phyloP scores from a whole-genome alignment of 441 rosid species.

The Monsonia emarginata region DNA sequence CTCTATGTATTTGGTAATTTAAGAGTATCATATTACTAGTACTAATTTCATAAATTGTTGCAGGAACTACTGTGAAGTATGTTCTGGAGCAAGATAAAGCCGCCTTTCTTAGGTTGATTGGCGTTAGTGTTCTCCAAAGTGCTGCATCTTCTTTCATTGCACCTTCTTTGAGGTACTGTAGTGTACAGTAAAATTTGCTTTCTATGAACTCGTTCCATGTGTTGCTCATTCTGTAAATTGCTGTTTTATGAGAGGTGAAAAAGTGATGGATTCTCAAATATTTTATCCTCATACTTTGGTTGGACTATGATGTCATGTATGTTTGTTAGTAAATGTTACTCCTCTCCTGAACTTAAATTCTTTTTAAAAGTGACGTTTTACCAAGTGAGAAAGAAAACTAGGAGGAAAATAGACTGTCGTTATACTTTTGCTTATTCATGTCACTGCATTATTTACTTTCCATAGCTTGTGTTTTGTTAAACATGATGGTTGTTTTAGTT shows the following conservation, averaged over 20 bases:
- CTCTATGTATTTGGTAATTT: constrained; percentile 11
- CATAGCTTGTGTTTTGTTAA: background rate
- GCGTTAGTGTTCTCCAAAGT: constrained; percentile 89
- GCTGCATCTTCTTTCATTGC: constrained; percentile 88
- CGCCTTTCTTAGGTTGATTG: constrained; percentile 72
- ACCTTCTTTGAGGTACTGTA: constrained; percentile 72
- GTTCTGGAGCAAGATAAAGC: constrained; percentile 95
- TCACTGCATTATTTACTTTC: background rate
- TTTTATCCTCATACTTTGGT: background rate
- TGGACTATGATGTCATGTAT: background rate
- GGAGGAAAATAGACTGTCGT: background rate
- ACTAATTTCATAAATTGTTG: constrained; percentile 16
- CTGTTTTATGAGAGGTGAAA: background rate
- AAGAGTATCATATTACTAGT: constrained; percentile 14
- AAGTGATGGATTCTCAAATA: background rate
- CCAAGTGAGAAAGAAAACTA: background rate
- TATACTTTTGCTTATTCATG: background rate
- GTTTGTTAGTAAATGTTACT: background rate
- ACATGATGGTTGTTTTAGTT: background rate
- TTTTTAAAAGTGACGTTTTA: background rate
- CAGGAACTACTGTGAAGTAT: constrained; percentile 95
- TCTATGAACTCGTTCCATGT: background rate
- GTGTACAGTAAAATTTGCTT: background rate
- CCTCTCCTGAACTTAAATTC: background rate
- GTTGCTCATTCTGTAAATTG: background rate